Base-by-base conservation (phyloP, 192 early-diverging fungal genomes). In the Backusella westeae region DNA sequence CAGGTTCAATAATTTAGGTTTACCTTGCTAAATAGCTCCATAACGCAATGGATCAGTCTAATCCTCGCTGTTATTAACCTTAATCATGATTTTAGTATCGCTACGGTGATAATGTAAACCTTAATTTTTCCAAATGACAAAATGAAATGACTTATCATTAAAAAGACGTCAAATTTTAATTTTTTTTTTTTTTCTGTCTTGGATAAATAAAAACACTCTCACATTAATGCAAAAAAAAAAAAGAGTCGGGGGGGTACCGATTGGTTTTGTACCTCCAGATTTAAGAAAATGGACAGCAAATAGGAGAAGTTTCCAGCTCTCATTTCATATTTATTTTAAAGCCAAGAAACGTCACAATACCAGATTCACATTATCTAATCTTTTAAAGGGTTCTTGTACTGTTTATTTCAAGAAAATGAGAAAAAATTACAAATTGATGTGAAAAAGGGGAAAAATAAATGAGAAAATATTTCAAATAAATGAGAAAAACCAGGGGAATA, bases 241-340 rank as follows among this genome's bases (percentile, higher is more conserved):
- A 63, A 63, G 21, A 63, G 23, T 56, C 53, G 21, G 56, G 56
- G 23, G 9, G 56, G n/a, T 9, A 26, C 56, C 56, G 56, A 59
- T 59, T 59, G 56, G 56, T 59, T 2, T 59, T 59, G 56, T 26
- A 14, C 56, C 12, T 29, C 9, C 23, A 12, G 23, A 59, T 59
- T 59, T 10, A 26, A 26, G 9, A 59, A 59, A 26, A 12, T 4
- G 2, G 19, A 26, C 14, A 59, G 56, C 56, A 59, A 59, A 59
- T 63, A 63, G 56, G 56, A 63, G 12, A 63, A 63, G 56, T 63
- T 63, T 63, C 56, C 56, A 63, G 56, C 29, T 63, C 29, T 63
- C 56, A 63, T 63, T 63, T 63, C 23, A 63, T 21, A 59, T 10
- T 59, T 63, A 21, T 63, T 32, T 23, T 4, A 63, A 29, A 63